phyloP scores from a whole-genome alignment of 805 yeast species.

The Wilhelminamyces savonicus region DNA sequence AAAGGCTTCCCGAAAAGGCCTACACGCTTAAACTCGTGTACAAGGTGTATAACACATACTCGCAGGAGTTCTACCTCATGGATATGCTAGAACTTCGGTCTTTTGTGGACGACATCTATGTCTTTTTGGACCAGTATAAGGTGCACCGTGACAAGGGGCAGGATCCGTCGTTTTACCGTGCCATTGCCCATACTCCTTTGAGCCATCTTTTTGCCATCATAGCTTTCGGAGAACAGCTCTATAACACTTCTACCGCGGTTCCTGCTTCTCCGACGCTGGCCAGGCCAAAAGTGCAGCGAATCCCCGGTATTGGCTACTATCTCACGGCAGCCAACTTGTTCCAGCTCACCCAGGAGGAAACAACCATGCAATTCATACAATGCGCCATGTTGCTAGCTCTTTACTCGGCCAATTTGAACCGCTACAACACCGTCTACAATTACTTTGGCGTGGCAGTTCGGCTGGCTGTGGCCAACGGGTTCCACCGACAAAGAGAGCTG shows the following conservation, averaged over 20 bases:
- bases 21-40: conserved; percentile 17
- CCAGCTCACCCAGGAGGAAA: conserved; percentile 24
- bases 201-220: conserved; percentile 27
- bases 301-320: conserved; percentile 31
- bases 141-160: background rate
- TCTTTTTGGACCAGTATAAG: conserved; percentile 1
- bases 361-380: conserved; percentile 28
- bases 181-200: conserved; percentile 8
- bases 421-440: conserved; percentile 33
- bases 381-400: conserved; percentile 27
- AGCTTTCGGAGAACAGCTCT: conserved; percentile 35
- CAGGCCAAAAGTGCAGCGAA: conserved; percentile 1
- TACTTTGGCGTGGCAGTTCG: conserved; percentile 35
- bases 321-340: conserved; percentile 26
- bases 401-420: conserved; percentile 29
- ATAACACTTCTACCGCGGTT: conserved; percentile 6
- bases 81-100: conserved; percentile 15
- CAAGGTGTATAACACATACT: conserved; percentile 22
- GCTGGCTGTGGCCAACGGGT: conserved; percentile 31
- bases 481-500: conserved; percentile 23
- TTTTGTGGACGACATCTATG: conserved; percentile 10
- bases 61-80: conserved; percentile 29
- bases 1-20: conserved; percentile 18
- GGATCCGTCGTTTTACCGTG: background rate
- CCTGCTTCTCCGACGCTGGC: conserved; percentile 3